These are phyloP conservation scores for Ophiostoma tasmaniense DNA, from an alignment of 2,329 filamentous ascomycete genomes.

Conservation along the genomic window DNA sequence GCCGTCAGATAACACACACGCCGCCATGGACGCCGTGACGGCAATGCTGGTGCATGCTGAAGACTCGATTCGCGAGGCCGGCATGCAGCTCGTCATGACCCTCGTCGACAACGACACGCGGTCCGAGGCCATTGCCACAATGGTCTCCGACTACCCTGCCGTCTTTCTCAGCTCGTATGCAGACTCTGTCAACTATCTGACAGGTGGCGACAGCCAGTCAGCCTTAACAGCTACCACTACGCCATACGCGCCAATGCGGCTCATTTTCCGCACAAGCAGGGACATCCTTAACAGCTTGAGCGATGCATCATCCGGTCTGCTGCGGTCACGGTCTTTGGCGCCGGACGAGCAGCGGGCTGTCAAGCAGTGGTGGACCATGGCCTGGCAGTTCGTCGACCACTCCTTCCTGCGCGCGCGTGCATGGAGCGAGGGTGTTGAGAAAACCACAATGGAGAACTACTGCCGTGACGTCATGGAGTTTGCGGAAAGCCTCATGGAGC, in stretches of 20 bases:
- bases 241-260: slow-evolving; percentile 50
- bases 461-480: slow-evolving; percentile 94
- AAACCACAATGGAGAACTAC: slow-evolving; percentile 77
- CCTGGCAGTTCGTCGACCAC: slow-evolving; percentile 73
- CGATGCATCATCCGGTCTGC: slow-evolving; percentile 47
- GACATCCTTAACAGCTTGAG: slow-evolving; percentile 50
- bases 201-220: slow-evolving; percentile 22
- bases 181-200: slow-evolving; percentile 34
- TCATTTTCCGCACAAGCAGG: slow-evolving; percentile 48
- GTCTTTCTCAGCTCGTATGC: slow-evolving; percentile 39
- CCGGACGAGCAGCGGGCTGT: slow-evolving; percentile 56
- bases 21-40: slow-evolving; percentile 63
- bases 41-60: slow-evolving; percentile 73
- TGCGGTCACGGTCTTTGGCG: slow-evolving; percentile 48
- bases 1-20: slow-evolving; percentile 46
- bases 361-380: slow-evolving; percentile 70
- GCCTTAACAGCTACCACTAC: slow-evolving; percentile 24
- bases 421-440: slow-evolving; percentile 67
- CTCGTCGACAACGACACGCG: slow-evolving; percentile 59
- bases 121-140: slow-evolving; percentile 39
- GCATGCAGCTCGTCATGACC: slow-evolving; percentile 73
- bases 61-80: slow-evolving; percentile 67
- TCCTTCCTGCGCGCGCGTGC: slow-evolving; percentile 75
- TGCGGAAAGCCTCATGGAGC: slow-evolving; percentile 73
- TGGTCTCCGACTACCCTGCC: slow-evolving; percentile 38